Evolutionary conservation across 345 rosid genomes (phyloP), one percentile per base, ranked within the genome.

Genomic region (Stellera chamaejasme): DNA sequence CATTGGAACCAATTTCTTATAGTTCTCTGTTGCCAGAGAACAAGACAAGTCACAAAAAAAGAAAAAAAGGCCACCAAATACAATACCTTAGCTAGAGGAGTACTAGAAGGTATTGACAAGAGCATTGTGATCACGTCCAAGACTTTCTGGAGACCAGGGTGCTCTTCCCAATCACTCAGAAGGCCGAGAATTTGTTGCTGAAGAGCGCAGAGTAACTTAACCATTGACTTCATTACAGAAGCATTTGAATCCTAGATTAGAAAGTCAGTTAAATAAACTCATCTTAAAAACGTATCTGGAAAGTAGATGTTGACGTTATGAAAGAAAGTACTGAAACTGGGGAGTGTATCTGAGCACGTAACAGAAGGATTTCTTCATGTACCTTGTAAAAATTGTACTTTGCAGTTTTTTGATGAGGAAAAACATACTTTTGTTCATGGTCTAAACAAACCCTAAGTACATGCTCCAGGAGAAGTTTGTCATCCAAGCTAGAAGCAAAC

Each of bases 361-460:
- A 48, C 11, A 43, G 15, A 2, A 60, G 65, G 42, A 39, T 58
- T 58, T 27, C 6, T 26, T 62, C 42, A 32, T 58, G 68, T 69
- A 92, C 98, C 99, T 93, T 93, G 62, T 93, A 93, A 75, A 86
- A 93, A 61, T 89, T 93, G 74, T 81, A 82, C 75, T 61, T 73
- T 48, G 56, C 23, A 62, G 75, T 71, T 57, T 72, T 59, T 57
- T 65, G 70, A 58, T 52, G 63, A 65, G 72, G 26, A 48, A 78
- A 70, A 69, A 67, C 65, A 67, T 66, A 73, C 59, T 51, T 60
- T 45, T 51, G 64, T 48, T 88, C 73, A 58, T 84, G 75, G 72
- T 86, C 87, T 60, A 80, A 62, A 76, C 83, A 79, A 61, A 88
- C 77, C 50, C 84, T 83, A 60, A 93, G 82, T 54, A 84, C 44